Percentiles rank a stretch among this genome's conserved stretches.
Conservation (phyloP, 2,329 filamentous ascomycete species). For the Nemania sp. region DNA sequence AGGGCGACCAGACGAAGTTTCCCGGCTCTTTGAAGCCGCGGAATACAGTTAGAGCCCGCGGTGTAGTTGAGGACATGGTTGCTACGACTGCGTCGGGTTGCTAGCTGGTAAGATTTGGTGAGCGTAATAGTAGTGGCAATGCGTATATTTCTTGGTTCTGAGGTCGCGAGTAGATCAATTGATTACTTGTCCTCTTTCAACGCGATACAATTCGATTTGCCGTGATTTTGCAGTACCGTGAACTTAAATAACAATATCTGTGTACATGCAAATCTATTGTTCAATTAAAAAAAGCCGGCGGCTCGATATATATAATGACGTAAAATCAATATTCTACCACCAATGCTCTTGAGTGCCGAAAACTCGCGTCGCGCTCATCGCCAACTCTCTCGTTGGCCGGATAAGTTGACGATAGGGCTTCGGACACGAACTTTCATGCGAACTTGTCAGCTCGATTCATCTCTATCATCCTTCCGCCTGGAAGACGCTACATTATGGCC, state of each 20-base stretch:
- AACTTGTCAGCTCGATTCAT: not conserved
- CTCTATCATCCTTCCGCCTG: not conserved
- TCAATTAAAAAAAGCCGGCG: not conserved
- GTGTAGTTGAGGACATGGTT: slow-evolving; percentile 21
- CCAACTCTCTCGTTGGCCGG: not conserved
- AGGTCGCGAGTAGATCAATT: no score
- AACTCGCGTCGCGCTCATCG: not conserved
- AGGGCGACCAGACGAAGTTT: slow-evolving; percentile 69
- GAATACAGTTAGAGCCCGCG: slow-evolving; percentile 57
- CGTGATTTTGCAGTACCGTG: not conserved
- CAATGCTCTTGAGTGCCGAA: not conserved
- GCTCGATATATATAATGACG: not conserved
- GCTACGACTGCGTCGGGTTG: not conserved
- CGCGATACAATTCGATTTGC: not conserved
- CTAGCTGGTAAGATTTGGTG: no score
- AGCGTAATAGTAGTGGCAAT: no score
- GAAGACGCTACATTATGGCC: not conserved
- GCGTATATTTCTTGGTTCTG: not conserved
- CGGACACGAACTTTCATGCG: not conserved
- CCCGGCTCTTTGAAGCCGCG: slow-evolving; percentile 60
- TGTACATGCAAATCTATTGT: not conserved
- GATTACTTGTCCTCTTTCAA: no score
- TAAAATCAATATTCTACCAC: not conserved
- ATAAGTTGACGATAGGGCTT: not conserved
- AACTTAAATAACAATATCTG: not conserved